Percentiles rank a stretch among this genome's conserved stretches.
Evolutionary conservation across 305 asterid species (phyloP).

Genomic region (Fraxinus velutina): DNA sequence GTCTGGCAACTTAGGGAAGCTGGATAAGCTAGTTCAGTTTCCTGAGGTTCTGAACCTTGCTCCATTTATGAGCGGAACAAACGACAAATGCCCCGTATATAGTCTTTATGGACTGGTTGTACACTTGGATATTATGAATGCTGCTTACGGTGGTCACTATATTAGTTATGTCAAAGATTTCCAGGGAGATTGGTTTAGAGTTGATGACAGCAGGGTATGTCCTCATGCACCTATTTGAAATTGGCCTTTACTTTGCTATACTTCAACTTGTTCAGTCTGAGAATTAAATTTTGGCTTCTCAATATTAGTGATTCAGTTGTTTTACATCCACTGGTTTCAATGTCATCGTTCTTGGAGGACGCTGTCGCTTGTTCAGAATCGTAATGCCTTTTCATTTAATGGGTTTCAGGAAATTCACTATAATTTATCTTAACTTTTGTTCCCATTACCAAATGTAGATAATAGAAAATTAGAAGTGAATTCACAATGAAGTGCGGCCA

Average conservation of each 20-base stretch:
- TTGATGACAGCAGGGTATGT: constrained; percentile 59
- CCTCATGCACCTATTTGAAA: not conserved
- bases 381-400: not conserved
- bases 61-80: constrained; percentile 49
- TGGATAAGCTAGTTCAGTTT: constrained; percentile 45
- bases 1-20: constrained; percentile 54
- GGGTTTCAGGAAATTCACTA: not conserved
- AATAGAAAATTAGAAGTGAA: not conserved
- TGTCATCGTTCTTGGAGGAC: not conserved
- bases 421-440: not conserved
- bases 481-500: not conserved
- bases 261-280: not conserved
- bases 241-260: not conserved
- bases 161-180: constrained; percentile 54
- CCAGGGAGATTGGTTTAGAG: constrained; percentile 45
- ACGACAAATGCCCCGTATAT: constrained; percentile 41
- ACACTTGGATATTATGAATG: constrained; percentile 47
- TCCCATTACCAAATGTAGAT: not conserved
- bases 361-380: not conserved
- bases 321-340: not conserved
- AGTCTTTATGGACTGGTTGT: constrained; percentile 56
- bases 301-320: not conserved
- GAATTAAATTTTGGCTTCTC: not conserved
- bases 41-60: constrained; percentile 54
- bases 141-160: constrained; percentile 54